phyloP scores from a whole-genome alignment of 371 early-diverging fungal genomes.

The Fennellomyces sp. region DNA sequence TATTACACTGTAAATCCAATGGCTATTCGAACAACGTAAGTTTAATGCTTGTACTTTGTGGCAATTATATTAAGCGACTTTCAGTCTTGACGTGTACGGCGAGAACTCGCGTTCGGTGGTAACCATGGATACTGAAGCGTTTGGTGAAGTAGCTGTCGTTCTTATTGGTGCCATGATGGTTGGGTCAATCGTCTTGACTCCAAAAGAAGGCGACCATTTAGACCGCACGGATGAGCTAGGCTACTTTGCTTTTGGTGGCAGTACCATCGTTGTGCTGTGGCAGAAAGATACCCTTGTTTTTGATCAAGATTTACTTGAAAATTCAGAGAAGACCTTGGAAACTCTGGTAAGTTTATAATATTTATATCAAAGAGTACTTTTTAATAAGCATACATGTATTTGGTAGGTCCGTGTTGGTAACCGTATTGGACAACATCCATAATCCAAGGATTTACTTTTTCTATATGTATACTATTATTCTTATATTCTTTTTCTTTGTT shows the following conservation, averaged over 20 bases:
- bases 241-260: conserved; percentile 83
- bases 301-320: conserved; percentile 29
- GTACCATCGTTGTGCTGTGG: conserved; percentile 78
- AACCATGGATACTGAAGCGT: conserved; percentile 66
- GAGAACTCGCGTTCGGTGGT: conserved; percentile 83
- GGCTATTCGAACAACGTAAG: conserved; percentile 74
- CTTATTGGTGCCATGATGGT: conserved; percentile 91
- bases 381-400: background rate
- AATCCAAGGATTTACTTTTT: background rate
- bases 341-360: conserved; percentile 20
- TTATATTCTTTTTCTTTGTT: background rate
- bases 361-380: background rate
- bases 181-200: conserved; percentile 80
- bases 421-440: conserved; percentile 7
- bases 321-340: conserved; percentile 30
- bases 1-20: conserved; percentile 91
- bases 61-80: background rate
- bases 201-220: conserved; percentile 52
- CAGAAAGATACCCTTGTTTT: conserved; percentile 39
- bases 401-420: conserved; percentile 18
- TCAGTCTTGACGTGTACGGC: conserved; percentile 77
- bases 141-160: conserved; percentile 77
- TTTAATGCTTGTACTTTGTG: background rate
- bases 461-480: background rate
- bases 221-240: conserved; percentile 81